A percentile compares a stretch with the other conserved stretches of the same genome.
Conservation (phyloP, 768 basidiomycete species). For the Leccinum variicolor region DNA sequence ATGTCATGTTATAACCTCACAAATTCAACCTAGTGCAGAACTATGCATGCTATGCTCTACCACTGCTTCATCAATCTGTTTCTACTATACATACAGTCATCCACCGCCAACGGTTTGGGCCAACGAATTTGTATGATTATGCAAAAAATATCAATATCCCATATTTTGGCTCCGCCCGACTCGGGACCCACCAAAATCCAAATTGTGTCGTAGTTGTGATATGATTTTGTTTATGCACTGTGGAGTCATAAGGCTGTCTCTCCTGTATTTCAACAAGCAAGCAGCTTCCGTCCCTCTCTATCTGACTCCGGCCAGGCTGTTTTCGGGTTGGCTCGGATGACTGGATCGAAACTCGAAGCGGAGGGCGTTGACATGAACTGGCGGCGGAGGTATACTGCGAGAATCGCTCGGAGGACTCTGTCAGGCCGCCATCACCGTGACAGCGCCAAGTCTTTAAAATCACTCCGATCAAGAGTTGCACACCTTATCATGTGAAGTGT, state of each 20-base stretch:
- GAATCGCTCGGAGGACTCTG: background rate
- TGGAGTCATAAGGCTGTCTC: background rate
- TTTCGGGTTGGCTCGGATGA: background rate
- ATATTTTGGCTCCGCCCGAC: too few relatives aligned
- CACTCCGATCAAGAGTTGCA: background rate
- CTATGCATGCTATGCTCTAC: too few relatives aligned
- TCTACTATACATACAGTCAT: too few relatives aligned
- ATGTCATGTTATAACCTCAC: too few relatives aligned
- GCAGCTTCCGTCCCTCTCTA: background rate
- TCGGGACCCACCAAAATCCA: too few relatives aligned
- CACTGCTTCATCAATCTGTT: too few relatives aligned
- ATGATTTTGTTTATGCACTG: background rate
- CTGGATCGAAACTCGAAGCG: background rate
- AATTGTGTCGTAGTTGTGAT: background rate
- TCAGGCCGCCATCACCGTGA: background rate
- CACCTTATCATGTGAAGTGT: background rate
- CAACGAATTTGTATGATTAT: too few relatives aligned
- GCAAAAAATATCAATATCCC: too few relatives aligned
- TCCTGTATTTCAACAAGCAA: background rate
- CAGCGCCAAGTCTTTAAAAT: background rate
- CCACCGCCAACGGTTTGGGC: too few relatives aligned
- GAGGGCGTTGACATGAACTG: background rate
- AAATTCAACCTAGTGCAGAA: too few relatives aligned
- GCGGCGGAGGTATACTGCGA: background rate
- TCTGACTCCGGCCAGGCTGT: background rate